Conservation (phyloP, 2,329 filamentous ascomycete species). For the Fusarium begoniae region DNA sequence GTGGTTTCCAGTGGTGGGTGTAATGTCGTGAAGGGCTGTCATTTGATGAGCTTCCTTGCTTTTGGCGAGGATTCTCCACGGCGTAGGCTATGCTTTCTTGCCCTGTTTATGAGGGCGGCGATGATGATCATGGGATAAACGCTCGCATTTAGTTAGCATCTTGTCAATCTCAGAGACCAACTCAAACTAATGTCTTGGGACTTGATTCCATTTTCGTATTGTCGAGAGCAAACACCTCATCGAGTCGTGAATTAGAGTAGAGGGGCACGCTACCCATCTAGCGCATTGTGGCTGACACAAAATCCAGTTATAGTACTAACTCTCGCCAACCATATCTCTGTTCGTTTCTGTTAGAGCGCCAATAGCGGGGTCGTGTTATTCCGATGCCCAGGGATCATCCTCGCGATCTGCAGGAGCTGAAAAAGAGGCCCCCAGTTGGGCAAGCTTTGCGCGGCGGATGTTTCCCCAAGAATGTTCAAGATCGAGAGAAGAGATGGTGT, state of each 20-base stretch:
- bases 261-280: slow-evolving; percentile 13
- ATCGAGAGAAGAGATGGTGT: not conserved
- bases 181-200: not conserved
- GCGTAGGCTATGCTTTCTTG: not conserved
- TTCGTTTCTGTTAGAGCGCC: fast-evolving
- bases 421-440: slow-evolving; percentile 6
- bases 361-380: not conserved
- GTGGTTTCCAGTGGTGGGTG: not conserved
- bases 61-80: not conserved
- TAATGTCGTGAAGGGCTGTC: not conserved
- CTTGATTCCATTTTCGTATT: not conserved
- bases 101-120: not conserved
- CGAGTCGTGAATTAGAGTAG: slow-evolving; percentile 20
- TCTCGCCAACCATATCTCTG: fast-evolving
- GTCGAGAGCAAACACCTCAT: not conserved
- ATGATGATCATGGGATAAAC: not conserved
- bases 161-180: not conserved
- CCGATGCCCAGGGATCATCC: slow-evolving; percentile 4
- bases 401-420: slow-evolving; percentile 27
- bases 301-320: not conserved
- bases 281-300: slow-evolving; percentile 19
- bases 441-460: slow-evolving; percentile 4
- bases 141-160: not conserved
- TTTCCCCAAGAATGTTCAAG: not conserved
- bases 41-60: not conserved